Evolutionary conservation across 495 filamentous ascomycete genomes (phyloP).

Genomic region (Tuber melanosporum): DNA sequence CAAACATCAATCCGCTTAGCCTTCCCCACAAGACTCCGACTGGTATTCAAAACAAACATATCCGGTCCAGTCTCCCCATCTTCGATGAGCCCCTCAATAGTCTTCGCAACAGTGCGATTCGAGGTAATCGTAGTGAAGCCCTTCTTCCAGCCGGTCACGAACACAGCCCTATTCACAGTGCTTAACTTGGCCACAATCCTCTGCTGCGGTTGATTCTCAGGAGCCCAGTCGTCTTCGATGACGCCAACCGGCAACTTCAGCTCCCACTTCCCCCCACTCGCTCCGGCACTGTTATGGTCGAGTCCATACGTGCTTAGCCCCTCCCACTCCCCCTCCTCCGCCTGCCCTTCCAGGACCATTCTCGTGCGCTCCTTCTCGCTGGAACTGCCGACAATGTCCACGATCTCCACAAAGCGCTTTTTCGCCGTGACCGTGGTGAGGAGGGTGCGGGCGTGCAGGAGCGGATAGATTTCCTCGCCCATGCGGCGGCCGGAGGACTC

Average conservation of each 20-base stretch:
- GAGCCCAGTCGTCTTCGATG: conserved; percentile 8
- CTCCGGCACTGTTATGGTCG: background rate
- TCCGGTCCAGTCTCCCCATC: conserved; percentile 51
- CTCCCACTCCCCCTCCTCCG: conserved; percentile 15
- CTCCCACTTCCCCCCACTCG: background rate
- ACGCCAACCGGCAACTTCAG: conserved; percentile 8
- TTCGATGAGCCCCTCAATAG: conserved; percentile 53
- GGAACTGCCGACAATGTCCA: conserved; percentile 43
- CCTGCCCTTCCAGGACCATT: conserved; percentile 35
- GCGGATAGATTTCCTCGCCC: conserved; percentile 42
- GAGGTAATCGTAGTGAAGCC: conserved; percentile 59
- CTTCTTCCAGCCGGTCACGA: conserved; percentile 61
- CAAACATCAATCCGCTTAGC: conserved; percentile 47
- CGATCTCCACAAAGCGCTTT: conserved; percentile 44
- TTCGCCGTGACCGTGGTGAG: conserved; percentile 44
- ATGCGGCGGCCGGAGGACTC: conserved; percentile 42
- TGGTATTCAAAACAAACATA: conserved; percentile 58
- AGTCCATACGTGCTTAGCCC: conserved; percentile 3
- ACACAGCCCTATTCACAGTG: conserved; percentile 60
- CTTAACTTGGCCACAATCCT: conserved; percentile 49
- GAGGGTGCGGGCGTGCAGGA: conserved; percentile 42
- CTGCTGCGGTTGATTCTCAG: background rate
- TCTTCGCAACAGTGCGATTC: conserved; percentile 59
- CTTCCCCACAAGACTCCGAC: conserved; percentile 60
- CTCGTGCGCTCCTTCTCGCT: conserved; percentile 44